Evolutionary conservation across 1,284 basidiomycete species (phyloP), one percentile per base, ranked within the genome.

Genomic region (Tilletia indica): DNA sequence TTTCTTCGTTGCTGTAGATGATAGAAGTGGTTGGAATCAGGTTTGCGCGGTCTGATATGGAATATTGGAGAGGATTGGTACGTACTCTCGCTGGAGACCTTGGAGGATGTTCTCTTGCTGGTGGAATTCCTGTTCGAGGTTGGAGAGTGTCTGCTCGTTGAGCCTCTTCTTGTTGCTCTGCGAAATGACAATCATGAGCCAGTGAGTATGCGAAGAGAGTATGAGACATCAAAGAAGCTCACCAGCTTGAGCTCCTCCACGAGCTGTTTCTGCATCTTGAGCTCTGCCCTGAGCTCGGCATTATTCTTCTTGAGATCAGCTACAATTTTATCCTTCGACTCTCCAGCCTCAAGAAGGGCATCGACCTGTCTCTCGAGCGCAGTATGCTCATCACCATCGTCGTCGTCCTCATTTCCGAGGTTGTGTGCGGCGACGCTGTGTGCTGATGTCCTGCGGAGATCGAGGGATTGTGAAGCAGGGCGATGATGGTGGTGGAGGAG

Each of bases 61-160:
- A 58, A 14, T 1, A 3, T 9, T 8, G 42, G 42, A 14, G 42
- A 8, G 14, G 14, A 45, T 45, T 19, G 8, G 8, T 3, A 63
- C 69, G 64, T 21, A 70, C 69, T 80, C 79, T 36, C 76, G 64
- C 61, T 81, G 79, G 3, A 81, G 71, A 14, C 79, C 79, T 51
- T 79, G 76, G 51, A 81, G 72, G 68, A 81, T 81, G 77, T 76
- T 77, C 67, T 81, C 79, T 58, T 81, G 79, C 38, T 74, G 74
- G 2, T 76, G 67, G 64, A 81, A 81, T 51, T 81, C 79, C 48
- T 75, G 72, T 68, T 81, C 79, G 21, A 81, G 73, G 72, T 80
- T 78, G 68, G 73, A 54, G 0, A 78, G 76, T 48, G 75, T 73
- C 21, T 73, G 72, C n/a, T 75, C 51, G 0, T 78, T 80, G 11